Conservation (phyloP, 352 stramenopile genomes). For the Phytophthora fragariae region DNA sequence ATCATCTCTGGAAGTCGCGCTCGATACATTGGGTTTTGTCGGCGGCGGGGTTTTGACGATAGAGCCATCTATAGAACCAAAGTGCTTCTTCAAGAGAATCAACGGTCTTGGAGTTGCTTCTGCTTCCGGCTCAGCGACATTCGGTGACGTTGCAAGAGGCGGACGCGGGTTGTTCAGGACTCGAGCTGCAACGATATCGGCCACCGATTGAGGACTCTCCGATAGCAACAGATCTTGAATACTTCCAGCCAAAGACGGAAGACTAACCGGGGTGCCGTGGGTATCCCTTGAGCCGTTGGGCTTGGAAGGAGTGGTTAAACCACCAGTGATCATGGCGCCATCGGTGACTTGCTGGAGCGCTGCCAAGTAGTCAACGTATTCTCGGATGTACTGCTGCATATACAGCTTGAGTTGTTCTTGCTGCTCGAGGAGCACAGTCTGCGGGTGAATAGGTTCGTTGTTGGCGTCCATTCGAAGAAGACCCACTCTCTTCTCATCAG, state of each 20-base stretch:
- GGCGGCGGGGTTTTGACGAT: slow-evolving; percentile 11
- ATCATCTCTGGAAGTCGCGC: slow-evolving; percentile 23
- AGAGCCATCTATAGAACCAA: background rate
- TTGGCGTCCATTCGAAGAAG: slow-evolving; percentile 57
- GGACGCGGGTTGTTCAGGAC: slow-evolving; percentile 24
- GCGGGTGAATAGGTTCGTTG: slow-evolving; percentile 57
- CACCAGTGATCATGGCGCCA: background rate
- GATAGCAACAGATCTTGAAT: slow-evolving; percentile 76
- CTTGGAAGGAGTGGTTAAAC: slow-evolving; percentile 4
- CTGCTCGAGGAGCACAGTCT: slow-evolving; percentile 52
- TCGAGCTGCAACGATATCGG: slow-evolving; percentile 43
- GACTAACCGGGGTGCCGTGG: slow-evolving; percentile 59
- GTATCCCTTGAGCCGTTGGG: slow-evolving; percentile 39
- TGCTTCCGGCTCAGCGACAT: slow-evolving; percentile 24
- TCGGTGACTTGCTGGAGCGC: slow-evolving; percentile 28
- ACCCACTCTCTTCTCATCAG: slow-evolving; percentile 2
- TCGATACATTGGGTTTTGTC: background rate
- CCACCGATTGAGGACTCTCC: slow-evolving; percentile 78
- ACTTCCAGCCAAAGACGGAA: slow-evolving; percentile 60
- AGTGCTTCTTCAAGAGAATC: slow-evolving; percentile 9
- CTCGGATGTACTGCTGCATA: slow-evolving; percentile 71
- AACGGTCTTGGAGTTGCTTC: slow-evolving; percentile 25
- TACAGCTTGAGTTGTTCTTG: slow-evolving; percentile 59
- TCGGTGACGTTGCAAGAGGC: slow-evolving; percentile 17
- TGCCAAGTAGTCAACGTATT: slow-evolving; percentile 67